These are phyloP conservation scores for Cyclostephanos tholiformis DNA, from an alignment of 108 stramenopile species.

Conservation along the genomic window DNA sequence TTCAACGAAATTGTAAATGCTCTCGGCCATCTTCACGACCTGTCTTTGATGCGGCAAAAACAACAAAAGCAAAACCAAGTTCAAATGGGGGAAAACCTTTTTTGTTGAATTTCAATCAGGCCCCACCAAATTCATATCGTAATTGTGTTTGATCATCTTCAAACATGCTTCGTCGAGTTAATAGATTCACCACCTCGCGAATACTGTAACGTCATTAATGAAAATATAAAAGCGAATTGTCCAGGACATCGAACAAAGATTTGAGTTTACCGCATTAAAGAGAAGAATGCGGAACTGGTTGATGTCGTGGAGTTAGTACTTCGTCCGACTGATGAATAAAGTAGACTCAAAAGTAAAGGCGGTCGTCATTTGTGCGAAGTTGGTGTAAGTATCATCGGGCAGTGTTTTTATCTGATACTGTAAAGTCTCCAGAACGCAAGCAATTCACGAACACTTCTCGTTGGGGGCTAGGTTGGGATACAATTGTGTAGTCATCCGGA, in stretches of 20 bases:
- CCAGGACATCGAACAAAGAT: constrained; percentile 22
- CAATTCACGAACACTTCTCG: constrained; percentile 44
- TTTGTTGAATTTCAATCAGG: neutral
- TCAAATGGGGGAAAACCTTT: neutral
- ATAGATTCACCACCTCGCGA: constrained; percentile 26
- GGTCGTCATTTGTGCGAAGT: constrained; percentile 40
- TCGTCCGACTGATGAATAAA: constrained; percentile 40
- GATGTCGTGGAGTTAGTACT: constrained; percentile 30
- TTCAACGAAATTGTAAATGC: constrained; percentile 69
- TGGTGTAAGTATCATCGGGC: constrained; percentile 5
- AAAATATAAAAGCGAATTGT: constrained; percentile 33
- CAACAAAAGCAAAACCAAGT: neutral
- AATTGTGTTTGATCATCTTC: neutral
- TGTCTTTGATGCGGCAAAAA: neutral
- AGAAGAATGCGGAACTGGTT: constrained; percentile 29
- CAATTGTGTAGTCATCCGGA: constrained; percentile 24
- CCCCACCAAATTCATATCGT: neutral
- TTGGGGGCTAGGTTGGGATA: constrained; percentile 32
- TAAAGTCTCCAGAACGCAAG: constrained; percentile 33
- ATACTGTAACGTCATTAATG: constrained; percentile 32
- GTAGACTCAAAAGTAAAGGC: constrained; percentile 34
- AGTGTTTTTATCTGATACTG: constrained; percentile 43
- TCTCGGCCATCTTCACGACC: constrained; percentile 34
- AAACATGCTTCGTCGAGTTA: constrained; percentile 15
- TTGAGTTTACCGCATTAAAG: constrained; percentile 34